Evolutionary conservation across 352 stramenopile species (phyloP).

Genomic region (Phytophthora citrophthora): DNA sequence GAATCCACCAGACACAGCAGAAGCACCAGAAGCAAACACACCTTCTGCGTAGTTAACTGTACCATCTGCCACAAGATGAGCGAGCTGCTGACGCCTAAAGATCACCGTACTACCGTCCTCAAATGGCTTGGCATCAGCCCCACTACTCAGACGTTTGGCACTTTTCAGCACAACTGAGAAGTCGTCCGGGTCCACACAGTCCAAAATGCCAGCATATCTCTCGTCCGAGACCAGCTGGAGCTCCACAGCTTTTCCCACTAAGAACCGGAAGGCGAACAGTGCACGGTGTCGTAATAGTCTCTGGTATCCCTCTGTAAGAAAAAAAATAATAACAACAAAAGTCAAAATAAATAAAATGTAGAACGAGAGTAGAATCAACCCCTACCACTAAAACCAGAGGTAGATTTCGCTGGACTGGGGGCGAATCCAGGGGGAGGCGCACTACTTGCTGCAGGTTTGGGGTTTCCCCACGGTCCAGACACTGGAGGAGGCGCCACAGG

Average conservation of each 20-base stretch:
- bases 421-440: slow-evolving; percentile 39
- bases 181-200: slow-evolving; percentile 86
- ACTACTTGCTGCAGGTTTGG: slow-evolving; percentile 19
- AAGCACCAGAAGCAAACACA: slow-evolving; percentile 28
- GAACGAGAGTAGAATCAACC: neutral
- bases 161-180: slow-evolving; percentile 87
- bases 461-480: slow-evolving; percentile 45
- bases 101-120: slow-evolving; percentile 78
- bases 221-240: slow-evolving; percentile 61
- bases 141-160: slow-evolving; percentile 47
- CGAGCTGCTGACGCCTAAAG: slow-evolving; percentile 73
- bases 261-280: slow-evolving; percentile 83
- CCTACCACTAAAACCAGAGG: slow-evolving; percentile 56
- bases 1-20: slow-evolving; percentile 43
- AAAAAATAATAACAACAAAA: neutral
- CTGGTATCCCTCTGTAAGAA: slow-evolving; percentile 57
- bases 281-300: slow-evolving; percentile 77
- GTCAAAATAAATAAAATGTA: neutral
- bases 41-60: slow-evolving; percentile 67
- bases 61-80: slow-evolving; percentile 66
- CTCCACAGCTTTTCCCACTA: slow-evolving; percentile 80
- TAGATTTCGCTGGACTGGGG: slow-evolving; percentile 13
- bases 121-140: slow-evolving; percentile 51
- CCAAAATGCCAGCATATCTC: slow-evolving; percentile 74
- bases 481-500: slow-evolving; percentile 41